These are phyloP conservation scores for Immersiporthe knoxdaviesiana DNA, from an alignment of 2,329 filamentous ascomycete species.

Conservation along the genomic window DNA sequence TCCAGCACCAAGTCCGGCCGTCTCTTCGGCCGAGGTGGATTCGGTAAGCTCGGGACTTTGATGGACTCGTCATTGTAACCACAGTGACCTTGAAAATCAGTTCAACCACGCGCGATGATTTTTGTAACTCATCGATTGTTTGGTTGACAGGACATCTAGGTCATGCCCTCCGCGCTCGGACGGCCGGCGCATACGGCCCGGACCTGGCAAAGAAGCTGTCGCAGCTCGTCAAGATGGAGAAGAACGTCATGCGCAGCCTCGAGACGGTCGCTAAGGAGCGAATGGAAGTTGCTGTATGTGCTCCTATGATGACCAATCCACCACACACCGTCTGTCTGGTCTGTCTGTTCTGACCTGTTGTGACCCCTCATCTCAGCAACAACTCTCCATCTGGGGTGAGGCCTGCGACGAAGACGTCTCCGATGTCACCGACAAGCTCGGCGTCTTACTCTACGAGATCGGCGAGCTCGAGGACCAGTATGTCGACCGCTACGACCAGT, in stretches of 20 bases:
- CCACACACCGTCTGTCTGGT: not conserved
- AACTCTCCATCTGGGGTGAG: slow-evolving; percentile 98
- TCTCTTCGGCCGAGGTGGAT: slow-evolving; percentile 82
- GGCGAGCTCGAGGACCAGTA: slow-evolving; percentile 98
- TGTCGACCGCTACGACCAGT: slow-evolving; percentile 98
- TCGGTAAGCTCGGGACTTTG: slow-evolving; percentile 66
- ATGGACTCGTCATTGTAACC: not conserved
- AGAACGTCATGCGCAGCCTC: slow-evolving; percentile 99
- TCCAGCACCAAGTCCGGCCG: slow-evolving; percentile 90
- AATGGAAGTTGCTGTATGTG: slow-evolving; percentile 93
- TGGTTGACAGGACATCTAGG: slow-evolving; percentile 45
- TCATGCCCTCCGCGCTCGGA: slow-evolving; percentile 72
- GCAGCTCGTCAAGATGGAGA: slow-evolving; percentile 99
- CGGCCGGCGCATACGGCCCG: slow-evolving; percentile 76
- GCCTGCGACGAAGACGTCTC: slow-evolving; percentile 95
- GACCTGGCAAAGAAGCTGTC: slow-evolving; percentile 98
- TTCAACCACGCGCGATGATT: slow-evolving; percentile 3
- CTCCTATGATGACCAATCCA: not conserved
- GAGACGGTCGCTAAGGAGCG: slow-evolving; percentile 93
- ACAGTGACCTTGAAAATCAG: not conserved
- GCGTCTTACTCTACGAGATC: slow-evolving; percentile 96
- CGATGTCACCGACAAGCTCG: slow-evolving; percentile 98
- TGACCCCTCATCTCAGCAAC: slow-evolving; percentile 66
- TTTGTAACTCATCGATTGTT: slow-evolving; percentile 11
- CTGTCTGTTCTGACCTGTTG: slow-evolving; percentile 16